phyloP scores from a whole-genome alignment of 768 basidiomycete genomes.

The Tulasnella sp. region DNA sequence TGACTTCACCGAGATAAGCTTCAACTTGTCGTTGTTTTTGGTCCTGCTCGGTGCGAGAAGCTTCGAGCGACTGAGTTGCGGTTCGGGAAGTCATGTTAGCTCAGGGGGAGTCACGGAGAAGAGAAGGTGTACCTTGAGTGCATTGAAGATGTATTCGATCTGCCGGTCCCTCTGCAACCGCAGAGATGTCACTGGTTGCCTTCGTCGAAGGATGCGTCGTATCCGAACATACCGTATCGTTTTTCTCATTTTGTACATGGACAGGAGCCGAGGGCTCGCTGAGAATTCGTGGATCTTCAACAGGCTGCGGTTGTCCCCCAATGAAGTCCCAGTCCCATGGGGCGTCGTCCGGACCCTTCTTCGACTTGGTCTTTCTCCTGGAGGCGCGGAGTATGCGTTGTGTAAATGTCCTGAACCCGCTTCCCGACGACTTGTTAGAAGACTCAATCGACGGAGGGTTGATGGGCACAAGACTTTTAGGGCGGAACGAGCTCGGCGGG shows the following conservation, averaged over 20 bases:
- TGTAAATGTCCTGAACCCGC: not conserved
- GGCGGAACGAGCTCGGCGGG: not conserved
- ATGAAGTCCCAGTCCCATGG: not conserved
- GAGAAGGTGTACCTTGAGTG: not conserved
- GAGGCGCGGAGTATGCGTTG: not conserved
- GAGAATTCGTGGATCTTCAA: not conserved
- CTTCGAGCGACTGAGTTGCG: not conserved
- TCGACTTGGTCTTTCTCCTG: not conserved
- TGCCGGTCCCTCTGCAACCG: not conserved
- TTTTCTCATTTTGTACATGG: not conserved
- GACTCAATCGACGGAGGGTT: not conserved
- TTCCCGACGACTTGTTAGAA: not conserved
- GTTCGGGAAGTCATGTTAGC: not conserved
- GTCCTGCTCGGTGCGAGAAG: not conserved
- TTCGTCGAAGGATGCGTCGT: too few relatives aligned
- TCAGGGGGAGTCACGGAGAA: not conserved
- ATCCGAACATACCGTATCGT: not conserved
- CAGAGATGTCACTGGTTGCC: too few relatives aligned
- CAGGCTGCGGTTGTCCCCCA: not conserved
- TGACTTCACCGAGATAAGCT: not conserved
- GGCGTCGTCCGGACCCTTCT: not conserved
- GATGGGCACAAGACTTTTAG: not conserved
- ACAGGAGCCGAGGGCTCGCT: not conserved
- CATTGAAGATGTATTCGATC: not conserved
- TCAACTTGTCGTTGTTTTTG: not conserved